phyloP scores from a whole-genome alignment of 2,329 filamentous ascomycete species.

The Ophiosphaerella narmari region DNA sequence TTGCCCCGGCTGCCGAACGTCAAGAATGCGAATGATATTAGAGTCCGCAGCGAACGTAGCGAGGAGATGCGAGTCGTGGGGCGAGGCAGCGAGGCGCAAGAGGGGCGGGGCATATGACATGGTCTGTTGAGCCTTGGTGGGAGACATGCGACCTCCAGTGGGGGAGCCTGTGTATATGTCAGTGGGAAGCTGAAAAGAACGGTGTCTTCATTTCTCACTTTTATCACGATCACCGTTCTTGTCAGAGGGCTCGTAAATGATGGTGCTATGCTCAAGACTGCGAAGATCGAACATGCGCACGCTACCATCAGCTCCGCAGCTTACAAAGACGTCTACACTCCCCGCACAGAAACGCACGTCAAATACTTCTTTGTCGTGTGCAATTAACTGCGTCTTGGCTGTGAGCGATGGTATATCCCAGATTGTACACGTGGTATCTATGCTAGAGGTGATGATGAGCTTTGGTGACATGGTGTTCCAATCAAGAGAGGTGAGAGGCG shows the following conservation, averaged over 20 bases:
- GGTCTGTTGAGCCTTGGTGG: constrained; percentile 76
- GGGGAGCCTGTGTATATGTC: constrained; percentile 47
- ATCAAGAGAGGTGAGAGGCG: constrained; percentile 91
- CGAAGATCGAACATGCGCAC: constrained; percentile 98
- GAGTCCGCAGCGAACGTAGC: constrained; percentile 97
- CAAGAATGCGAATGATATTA: constrained; percentile 88
- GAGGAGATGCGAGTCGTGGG: constrained; percentile 91
- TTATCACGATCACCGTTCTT: constrained; percentile 64
- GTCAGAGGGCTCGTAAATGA: constrained; percentile 96
- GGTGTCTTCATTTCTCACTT: constrained; percentile 34
- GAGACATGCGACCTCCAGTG: constrained; percentile 62
- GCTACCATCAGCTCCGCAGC: constrained; percentile 95
- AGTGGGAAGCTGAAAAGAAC: constrained; percentile 2
- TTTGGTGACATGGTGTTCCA: constrained; percentile 98
- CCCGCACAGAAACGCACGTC: constrained; percentile 98
- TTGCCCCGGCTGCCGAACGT: constrained; percentile 94
- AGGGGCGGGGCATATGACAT: constrained; percentile 69
- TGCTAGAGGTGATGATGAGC: constrained; percentile 97
- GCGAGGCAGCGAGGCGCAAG: constrained; percentile 82
- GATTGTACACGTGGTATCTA: constrained; percentile 98
- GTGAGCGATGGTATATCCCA: constrained; percentile 99
- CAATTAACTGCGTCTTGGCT: constrained; percentile 96
- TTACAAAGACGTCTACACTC: constrained; percentile 98
- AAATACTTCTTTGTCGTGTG: constrained; percentile 98
- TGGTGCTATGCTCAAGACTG: constrained; percentile 96